Evolutionary conservation across 1,139 yeast genomes (phyloP).

Genomic region (Arxiozyma heterogenica): DNA sequence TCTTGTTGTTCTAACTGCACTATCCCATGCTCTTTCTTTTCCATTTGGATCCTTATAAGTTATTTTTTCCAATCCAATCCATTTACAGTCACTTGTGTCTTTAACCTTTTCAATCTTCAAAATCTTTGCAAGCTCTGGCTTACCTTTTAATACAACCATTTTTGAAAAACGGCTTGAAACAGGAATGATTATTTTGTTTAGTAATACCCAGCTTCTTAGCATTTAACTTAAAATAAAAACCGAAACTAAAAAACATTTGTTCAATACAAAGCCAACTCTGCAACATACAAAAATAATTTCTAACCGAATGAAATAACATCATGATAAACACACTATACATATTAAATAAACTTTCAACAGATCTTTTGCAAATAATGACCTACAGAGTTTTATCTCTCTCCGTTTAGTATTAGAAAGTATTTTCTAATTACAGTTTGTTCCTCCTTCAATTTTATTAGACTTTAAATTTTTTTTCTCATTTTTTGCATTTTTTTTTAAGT

Average conservation of each 20-base stretch:
- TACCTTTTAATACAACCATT: conserved; percentile 27
- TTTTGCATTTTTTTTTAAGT: too few species aligned
- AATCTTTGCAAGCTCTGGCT: conserved; percentile 35
- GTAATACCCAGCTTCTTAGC: neutral
- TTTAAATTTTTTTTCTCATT: too few species aligned
- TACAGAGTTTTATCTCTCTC: too few species aligned
- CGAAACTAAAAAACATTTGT: neutral
- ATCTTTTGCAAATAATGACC: too few species aligned
- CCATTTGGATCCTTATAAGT: conserved; percentile 67
- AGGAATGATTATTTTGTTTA: neutral
- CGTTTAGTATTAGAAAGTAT: neutral
- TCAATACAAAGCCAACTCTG: neutral
- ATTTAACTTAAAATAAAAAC: neutral
- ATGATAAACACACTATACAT: too few species aligned
- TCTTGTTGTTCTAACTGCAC: conserved; percentile 77
- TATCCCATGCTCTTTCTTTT: conserved; percentile 63
- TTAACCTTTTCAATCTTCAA: conserved; percentile 29
- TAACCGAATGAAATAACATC: neutral
- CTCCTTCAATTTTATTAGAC: neutral
- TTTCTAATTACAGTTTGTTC: neutral
- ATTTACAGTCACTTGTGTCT: conserved; percentile 40
- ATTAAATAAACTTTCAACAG: too few species aligned
- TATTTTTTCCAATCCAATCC: conserved; percentile 55
- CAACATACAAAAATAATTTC: too few species aligned
- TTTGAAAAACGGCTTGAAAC: conserved; percentile 6